Evolutionary conservation across 177 flowering plant genomes (phyloP).

Genomic region (Tripterygium wilfordii): DNA sequence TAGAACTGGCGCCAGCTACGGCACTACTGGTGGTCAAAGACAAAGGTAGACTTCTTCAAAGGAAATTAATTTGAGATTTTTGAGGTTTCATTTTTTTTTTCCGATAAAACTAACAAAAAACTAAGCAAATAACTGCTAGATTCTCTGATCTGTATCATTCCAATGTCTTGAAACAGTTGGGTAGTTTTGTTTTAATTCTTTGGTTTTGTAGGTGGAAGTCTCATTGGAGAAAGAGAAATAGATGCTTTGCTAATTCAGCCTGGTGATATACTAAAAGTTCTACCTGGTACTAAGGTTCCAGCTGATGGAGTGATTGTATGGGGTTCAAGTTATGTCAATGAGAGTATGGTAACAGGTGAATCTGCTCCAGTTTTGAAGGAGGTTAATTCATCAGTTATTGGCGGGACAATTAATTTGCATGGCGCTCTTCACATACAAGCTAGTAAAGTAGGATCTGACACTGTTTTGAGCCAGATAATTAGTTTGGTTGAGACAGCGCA

Average conservation of each 20-base stretch:
- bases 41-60: constrained; percentile 48
- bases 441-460: constrained; percentile 86
- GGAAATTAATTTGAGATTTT: too few relatives aligned
- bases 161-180: too few relatives aligned
- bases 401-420: constrained; percentile 90
- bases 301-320: constrained; percentile 84
- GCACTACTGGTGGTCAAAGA: constrained; percentile 72
- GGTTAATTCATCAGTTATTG: constrained; percentile 61
- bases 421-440: constrained; percentile 87
- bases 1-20: constrained; percentile 91
- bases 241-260: constrained; percentile 92
- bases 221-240: constrained; percentile 71
- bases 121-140: not conserved
- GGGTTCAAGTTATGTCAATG: constrained; percentile 95
- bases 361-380: constrained; percentile 75
- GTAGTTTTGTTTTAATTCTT: too few relatives aligned
- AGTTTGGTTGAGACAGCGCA: constrained; percentile 95
- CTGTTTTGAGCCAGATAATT: constrained; percentile 94
- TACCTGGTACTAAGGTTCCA: constrained; percentile 93
- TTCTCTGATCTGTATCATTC: too few relatives aligned
- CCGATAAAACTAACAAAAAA: too few relatives aligned
- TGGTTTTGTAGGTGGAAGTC: constrained; percentile 66
- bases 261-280: constrained; percentile 81
- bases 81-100: too few relatives aligned
- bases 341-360: constrained; percentile 99